Conservation (phyloP, 495 filamentous ascomycete genomes). For the Pyrenula aspistea region DNA sequence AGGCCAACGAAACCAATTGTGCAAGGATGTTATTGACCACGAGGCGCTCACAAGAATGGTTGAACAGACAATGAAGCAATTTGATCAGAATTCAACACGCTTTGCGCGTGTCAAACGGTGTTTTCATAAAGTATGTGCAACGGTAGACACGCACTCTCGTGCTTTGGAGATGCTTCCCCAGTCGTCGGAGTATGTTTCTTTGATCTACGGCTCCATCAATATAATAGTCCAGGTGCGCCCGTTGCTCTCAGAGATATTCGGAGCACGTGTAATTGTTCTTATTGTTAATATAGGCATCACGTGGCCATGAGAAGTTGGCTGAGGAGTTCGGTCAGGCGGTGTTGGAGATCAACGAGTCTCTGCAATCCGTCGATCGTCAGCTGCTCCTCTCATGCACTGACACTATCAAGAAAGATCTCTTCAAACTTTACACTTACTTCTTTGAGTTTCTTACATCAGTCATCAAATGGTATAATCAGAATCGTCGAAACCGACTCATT, state of each 20-base stretch:
- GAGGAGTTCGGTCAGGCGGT: background rate
- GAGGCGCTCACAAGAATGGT: background rate
- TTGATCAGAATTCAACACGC: background rate
- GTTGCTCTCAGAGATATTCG: background rate
- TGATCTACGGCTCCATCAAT: background rate
- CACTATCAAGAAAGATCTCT: background rate
- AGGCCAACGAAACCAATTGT: background rate
- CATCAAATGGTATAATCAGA: background rate
- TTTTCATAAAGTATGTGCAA: background rate
- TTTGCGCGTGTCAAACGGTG: background rate
- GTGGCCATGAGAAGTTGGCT: background rate
- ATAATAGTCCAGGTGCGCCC: background rate
- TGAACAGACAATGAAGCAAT: background rate
- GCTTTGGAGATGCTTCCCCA: background rate
- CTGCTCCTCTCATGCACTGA: background rate
- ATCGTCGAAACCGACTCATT: background rate
- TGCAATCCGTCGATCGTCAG: background rate
- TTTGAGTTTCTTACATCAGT: background rate
- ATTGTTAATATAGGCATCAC: background rate
- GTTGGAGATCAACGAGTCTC: background rate
- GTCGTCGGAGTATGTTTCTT: background rate
- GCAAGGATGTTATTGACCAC: background rate
- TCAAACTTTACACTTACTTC: background rate
- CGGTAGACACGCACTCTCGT: background rate
- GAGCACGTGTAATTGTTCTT: background rate